These are phyloP conservation scores for Neurospora hispaniola DNA, from an alignment of 495 filamentous ascomycete species.

Conservation along the genomic window DNA sequence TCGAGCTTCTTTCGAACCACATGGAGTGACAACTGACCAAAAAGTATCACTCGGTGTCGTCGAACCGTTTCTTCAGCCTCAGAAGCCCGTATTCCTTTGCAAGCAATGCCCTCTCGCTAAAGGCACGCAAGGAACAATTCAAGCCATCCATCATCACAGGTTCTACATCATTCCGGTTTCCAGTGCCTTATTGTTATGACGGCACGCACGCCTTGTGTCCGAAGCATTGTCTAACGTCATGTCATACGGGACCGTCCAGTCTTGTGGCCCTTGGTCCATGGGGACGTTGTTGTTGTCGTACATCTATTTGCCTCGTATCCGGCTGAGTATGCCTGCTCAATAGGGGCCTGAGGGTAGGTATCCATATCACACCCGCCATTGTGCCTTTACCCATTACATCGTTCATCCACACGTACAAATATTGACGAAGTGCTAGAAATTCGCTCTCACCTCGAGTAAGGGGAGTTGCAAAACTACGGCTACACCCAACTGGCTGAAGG, in stretches of 20 bases:
- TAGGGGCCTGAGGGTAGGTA: not conserved
- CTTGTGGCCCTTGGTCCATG: not conserved
- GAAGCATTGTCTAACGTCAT: not conserved
- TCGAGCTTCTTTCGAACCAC: not conserved
- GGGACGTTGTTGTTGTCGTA: not conserved
- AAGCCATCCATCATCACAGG: not conserved
- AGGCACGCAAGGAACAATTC: not conserved
- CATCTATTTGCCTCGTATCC: not conserved
- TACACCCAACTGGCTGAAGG: too few relatives aligned
- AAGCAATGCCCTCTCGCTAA: not conserved
- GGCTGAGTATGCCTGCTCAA: not conserved
- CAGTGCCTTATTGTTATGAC: not conserved
- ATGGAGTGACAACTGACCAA: not conserved
- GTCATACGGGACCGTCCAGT: not conserved
- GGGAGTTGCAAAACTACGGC: not conserved
- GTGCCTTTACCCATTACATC: not conserved
- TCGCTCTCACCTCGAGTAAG: not conserved
- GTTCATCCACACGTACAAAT: not conserved
- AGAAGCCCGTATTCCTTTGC: not conserved
- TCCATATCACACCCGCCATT: not conserved
- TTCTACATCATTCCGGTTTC: not conserved
- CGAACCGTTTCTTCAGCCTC: not conserved
- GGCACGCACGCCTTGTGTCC: not conserved
- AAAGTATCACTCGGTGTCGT: not conserved
- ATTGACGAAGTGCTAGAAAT: not conserved